Conservation (phyloP, 805 yeast species). For the Zygosaccharomyces siamensis region DNA sequence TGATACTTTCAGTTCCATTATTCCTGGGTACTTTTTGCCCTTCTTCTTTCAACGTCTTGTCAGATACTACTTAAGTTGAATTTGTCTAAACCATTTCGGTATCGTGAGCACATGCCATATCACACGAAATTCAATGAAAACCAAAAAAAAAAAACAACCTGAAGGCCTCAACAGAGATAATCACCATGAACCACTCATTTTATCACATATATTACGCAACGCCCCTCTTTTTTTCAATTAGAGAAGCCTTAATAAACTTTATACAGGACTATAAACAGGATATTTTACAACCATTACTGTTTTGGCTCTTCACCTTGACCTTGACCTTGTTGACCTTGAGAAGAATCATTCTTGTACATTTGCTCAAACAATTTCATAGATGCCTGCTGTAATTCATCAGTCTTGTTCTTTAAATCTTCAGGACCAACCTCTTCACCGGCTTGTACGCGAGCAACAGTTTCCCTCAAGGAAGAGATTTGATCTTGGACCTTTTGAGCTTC, state of each 20-base stretch:
- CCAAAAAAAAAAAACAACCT: not conserved
- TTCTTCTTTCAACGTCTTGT: not conserved
- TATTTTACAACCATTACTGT: constrained; percentile 14
- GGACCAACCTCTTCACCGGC: constrained; percentile 53
- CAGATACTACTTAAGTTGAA: not conserved
- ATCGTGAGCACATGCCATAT: not conserved
- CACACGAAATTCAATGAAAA: not conserved
- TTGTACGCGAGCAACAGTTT: constrained; percentile 60
- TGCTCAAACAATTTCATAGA: constrained; percentile 74
- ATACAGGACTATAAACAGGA: constrained; percentile 6
- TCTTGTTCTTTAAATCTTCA: constrained; percentile 61
- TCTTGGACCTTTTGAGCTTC: constrained; percentile 46
- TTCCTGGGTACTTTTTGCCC: not conserved
- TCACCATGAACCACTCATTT: not conserved
- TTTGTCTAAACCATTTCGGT: not conserved
- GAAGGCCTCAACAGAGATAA: not conserved
- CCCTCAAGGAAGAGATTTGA: constrained; percentile 55
- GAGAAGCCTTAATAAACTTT: not conserved
- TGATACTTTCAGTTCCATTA: constrained; percentile 32
- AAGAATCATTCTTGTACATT: constrained; percentile 37
- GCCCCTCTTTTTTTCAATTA: not conserved
- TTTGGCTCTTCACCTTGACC: constrained; percentile 22
- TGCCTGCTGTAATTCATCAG: constrained; percentile 69
- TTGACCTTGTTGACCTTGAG: constrained; percentile 9
- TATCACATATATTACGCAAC: not conserved